Evolutionary conservation across 2,329 filamentous ascomycete genomes (phyloP), one percentile per base, ranked within the genome.

Genomic region (Metarhizium anisopliae): DNA sequence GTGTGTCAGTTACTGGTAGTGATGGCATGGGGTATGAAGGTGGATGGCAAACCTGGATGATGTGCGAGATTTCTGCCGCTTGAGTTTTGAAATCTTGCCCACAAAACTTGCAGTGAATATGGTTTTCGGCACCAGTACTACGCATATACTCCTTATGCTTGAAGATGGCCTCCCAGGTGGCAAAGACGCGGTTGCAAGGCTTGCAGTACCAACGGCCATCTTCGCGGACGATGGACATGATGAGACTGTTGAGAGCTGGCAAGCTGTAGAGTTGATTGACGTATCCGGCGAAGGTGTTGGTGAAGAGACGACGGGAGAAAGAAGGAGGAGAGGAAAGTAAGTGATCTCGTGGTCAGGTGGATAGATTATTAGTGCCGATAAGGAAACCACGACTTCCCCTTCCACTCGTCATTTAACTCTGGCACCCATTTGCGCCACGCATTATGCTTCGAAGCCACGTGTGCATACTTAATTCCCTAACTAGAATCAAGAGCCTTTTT

Each of bases 51-150:
- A 74, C 72, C 60, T 69, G 61, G 20, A 68, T 65, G 20, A 72
- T 67, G 54, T 77, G 75, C 0, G 58, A 59, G 2, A 60, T 53
- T 29, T 71, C 65, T 0, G 65, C 70, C 1, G 56, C 58, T 47
- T 65, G 59, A 1, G 68, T 70, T 20, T 64, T 60, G 58, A 75
- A 76, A 35, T 70, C 64, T 8, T 63, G 42, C 3, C 69, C 65
- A 54, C 75, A 77, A 32, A 70, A 57, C 29, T 67, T 64, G 64
- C 74, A 77, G 56, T 67, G 67, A 18, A 72, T 65, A 55, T 73
- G 69, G 16, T 62, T 56, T 1, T 59, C 25, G 6, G 62, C 61
- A 4, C 61, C 62, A 8, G 49, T 53, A 1, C 56, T 53, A 6
- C 63, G 62, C 59, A 68, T 67, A 20, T 63, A 60, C 20, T 57